These are phyloP conservation scores for Fusarium lateritium DNA, from an alignment of 2,329 filamentous ascomycete species.

Conservation along the genomic window DNA sequence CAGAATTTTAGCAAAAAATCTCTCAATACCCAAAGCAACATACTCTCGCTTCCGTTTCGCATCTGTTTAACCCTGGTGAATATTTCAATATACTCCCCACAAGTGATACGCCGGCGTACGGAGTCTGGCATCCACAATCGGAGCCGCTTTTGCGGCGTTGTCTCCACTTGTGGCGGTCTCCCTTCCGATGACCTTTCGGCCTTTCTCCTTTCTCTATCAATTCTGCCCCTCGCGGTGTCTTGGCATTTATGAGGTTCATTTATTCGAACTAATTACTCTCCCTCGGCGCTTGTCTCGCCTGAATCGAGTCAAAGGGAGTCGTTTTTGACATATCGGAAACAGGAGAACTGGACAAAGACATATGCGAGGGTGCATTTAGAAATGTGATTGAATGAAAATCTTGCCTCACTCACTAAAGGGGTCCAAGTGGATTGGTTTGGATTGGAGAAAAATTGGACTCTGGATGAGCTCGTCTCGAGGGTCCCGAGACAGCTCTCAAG, in stretches of 20 bases:
- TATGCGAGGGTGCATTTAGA: conserved; percentile 21
- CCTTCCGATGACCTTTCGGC: conserved; percentile 21
- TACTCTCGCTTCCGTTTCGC: conserved; percentile 15
- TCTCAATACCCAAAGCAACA: conserved; percentile 6
- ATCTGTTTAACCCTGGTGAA: conserved; percentile 11
- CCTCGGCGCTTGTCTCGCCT: conserved; percentile 25
- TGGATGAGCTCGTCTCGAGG: conserved; percentile 26
- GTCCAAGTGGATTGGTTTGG: conserved; percentile 14
- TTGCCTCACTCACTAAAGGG: conserved; percentile 1
- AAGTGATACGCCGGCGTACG: conserved; percentile 15
- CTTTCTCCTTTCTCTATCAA: conserved; percentile 18
- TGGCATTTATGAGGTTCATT: conserved; percentile 12
- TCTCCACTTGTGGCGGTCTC: conserved; percentile 25
- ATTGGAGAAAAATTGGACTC: conserved; percentile 15
- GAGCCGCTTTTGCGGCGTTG: conserved; percentile 34
- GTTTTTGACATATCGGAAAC: conserved; percentile 33
- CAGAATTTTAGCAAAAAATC: not conserved
- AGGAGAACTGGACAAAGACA: conserved; percentile 13
- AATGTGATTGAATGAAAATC: conserved; percentile 9
- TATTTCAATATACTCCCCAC: conserved; percentile 21
- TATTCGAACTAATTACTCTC: conserved; percentile 14
- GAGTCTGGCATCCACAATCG: conserved; percentile 22
- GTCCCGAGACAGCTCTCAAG: conserved; percentile 30
- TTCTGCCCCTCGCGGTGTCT: conserved; percentile 23
- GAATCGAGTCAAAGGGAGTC: conserved; percentile 14